phyloP scores from a whole-genome alignment of 2,329 filamentous ascomycete species.

The Thielaviopsis populi region DNA sequence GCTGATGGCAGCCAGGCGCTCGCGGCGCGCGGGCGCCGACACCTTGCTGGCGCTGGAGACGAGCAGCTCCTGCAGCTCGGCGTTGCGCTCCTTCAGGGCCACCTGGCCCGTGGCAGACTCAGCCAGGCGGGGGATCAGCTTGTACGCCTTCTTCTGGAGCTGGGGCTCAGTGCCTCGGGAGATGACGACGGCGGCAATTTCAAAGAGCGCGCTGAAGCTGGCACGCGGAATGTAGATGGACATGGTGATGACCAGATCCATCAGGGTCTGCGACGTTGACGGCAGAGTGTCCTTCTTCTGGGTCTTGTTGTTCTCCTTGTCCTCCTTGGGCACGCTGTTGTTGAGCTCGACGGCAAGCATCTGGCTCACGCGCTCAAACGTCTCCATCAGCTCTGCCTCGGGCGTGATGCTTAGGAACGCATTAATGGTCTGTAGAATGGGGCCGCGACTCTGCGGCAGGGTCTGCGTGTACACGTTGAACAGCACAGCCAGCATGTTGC shows the following conservation, averaged over 20 bases:
- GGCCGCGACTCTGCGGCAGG: conserved; percentile 76
- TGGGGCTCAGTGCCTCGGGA: conserved; percentile 73
- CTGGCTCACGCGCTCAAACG: conserved; percentile 71
- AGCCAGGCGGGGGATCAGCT: conserved; percentile 80
- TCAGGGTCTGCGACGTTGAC: conserved; percentile 82
- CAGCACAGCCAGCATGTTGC: conserved; percentile 86
- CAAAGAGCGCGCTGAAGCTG: conserved; percentile 73
- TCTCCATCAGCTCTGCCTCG: conserved; percentile 62
- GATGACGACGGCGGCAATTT: conserved; percentile 70
- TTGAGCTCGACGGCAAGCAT: conserved; percentile 64
- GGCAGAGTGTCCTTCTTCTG: conserved; percentile 56
- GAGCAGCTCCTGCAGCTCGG: conserved; percentile 69
- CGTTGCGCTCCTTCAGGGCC: conserved; percentile 61
- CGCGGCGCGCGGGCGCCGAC: conserved; percentile 69
- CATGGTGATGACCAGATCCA: conserved; percentile 94
- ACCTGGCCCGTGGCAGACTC: conserved; percentile 61
- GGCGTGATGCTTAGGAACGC: conserved; percentile 83
- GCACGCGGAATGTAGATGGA: conserved; percentile 80
- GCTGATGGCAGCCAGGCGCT: conserved; percentile 69
- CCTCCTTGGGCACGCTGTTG: conserved; percentile 39
- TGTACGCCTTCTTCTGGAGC: conserved; percentile 97
- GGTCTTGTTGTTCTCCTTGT: conserved; percentile 46
- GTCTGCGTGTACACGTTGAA: conserved; percentile 99
- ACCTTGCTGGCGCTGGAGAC: conserved; percentile 69
- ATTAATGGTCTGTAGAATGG: conserved; percentile 88